Percentiles rank a stretch among this genome's conserved stretches.
Conservation (phyloP, 345 rosid genomes). For the Balakata baccata region DNA sequence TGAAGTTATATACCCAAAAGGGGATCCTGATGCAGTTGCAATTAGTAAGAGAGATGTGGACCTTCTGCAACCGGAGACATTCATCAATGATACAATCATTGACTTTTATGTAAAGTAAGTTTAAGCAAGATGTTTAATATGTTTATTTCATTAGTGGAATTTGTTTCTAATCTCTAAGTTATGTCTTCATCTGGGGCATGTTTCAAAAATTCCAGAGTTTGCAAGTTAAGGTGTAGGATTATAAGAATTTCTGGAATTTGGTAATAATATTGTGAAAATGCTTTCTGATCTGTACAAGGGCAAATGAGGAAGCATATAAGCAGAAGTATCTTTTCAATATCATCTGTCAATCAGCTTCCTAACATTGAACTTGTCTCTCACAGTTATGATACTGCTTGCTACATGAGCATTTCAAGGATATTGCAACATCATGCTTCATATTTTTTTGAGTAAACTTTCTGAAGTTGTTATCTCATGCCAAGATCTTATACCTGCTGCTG, state of each 20-base stretch:
- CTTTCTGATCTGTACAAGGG: constrained; percentile 1
- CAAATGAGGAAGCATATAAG: not conserved
- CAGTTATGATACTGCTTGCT: too few species aligned
- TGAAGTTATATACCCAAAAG: constrained; percentile 88
- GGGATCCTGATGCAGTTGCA: constrained; percentile 89
- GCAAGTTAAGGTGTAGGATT: not conserved
- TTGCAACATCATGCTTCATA: too few species aligned
- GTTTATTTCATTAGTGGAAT: not conserved
- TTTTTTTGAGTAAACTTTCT: too few species aligned
- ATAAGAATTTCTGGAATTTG: not conserved
- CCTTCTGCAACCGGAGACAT: constrained; percentile 81
- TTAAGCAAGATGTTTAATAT: not conserved
- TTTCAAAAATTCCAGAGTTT: not conserved
- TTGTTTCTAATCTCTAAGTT: not conserved
- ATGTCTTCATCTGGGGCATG: not conserved
- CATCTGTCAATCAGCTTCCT: too few species aligned
- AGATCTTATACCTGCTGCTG: too few species aligned
- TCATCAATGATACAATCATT: constrained; percentile 89
- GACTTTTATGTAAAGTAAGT: constrained; percentile 91
- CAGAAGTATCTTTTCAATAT: not conserved
- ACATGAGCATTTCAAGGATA: too few species aligned
- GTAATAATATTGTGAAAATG: not conserved
- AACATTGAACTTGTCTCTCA: too few species aligned
- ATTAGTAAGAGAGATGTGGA: constrained; percentile 88
- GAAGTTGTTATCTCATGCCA: too few species aligned